Base-by-base conservation (phyloP, 2,329 filamentous ascomycete genomes). In the Plenodomus tracheiphilus region DNA sequence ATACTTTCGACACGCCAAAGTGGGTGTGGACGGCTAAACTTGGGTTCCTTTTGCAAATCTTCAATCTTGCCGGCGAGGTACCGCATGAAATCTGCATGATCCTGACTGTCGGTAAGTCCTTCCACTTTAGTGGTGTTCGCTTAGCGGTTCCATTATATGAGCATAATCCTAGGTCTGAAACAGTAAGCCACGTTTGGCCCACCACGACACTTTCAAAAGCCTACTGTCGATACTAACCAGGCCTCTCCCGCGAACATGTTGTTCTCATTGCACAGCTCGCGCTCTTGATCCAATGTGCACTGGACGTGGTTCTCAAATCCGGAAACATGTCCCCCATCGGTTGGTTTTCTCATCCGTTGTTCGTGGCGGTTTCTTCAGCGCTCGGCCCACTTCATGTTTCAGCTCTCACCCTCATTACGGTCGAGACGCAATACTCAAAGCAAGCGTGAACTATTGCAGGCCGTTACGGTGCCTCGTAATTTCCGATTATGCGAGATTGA, bases 1-100 rank as follows among this genome's bases (percentile, higher is more conserved):
- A 72, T 97, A 97, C 73, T 99, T 99, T 69, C 85, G 92, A 61
- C 94, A 99, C 78, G 93, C 94, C 28, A 96, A 96, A 77, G 95
- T 97, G 39, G 81, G 79, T 17, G 82, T 84, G 32, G 81, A 84
- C 41, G 62, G 63, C 25, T 70, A 68, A 49, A 32, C 28, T 32
- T 32, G 28, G 6, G 6, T 32, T 32, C 28, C 28, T 32, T 32
- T 15, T 32, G 15, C 28, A 32, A 11, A 8, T 15, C 28, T 8
- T 32, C 28, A 7, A 32, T 32, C 41, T 41, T 51, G 37, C 51
- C 43, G 43, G 41, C 43, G 44, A 41, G 36, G 41, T 30, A 40
- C 46, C 38, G 43, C 54, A 58, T 54, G 51, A 58, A 51, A 8
- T 32, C 28, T 32, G 28, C 28, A 32, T 32, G 28, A 32, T 8